Conservation (phyloP, 305 asterid genomes). For the Ajuga reptans region DNA sequence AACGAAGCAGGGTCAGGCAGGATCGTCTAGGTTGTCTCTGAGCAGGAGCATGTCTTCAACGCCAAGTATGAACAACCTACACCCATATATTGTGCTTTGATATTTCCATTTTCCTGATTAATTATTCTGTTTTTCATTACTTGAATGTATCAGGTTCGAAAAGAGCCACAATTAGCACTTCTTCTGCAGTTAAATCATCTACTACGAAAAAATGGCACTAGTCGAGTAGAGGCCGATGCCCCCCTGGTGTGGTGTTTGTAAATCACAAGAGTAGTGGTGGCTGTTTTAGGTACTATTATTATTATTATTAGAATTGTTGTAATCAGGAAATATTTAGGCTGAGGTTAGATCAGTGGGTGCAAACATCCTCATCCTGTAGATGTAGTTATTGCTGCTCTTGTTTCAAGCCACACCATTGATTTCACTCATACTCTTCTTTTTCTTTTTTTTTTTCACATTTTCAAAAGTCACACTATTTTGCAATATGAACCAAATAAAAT, state of each 20-base stretch:
- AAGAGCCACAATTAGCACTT: constrained; percentile 38
- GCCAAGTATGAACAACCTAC: constrained; percentile 40
- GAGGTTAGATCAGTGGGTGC: constrained; percentile 27
- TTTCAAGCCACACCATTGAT: constrained; percentile 14
- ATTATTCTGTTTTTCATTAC: not conserved
- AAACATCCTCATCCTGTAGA: constrained; percentile 21
- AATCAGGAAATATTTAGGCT: constrained; percentile 25
- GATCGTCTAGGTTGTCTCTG: constrained; percentile 41
- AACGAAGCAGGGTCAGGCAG: constrained; percentile 37
- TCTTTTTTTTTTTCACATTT: too few relatives aligned
- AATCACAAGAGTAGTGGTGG: constrained; percentile 15
- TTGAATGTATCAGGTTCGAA: constrained; percentile 41
- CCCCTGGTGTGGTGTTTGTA: constrained; percentile 23
- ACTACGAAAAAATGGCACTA: constrained; percentile 47
- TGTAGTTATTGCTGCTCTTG: constrained; percentile 13
- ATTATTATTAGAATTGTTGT: constrained; percentile 26
- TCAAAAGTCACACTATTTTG: too few relatives aligned
- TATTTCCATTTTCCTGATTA: not conserved
- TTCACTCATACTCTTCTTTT: too few relatives aligned
- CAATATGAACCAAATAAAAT: too few relatives aligned
- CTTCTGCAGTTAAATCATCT: constrained; percentile 37
- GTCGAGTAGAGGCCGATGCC: not conserved
- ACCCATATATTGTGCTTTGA: not conserved
- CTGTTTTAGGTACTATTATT: constrained; percentile 20
- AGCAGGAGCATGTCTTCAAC: constrained; percentile 52